Conservation (phyloP, 2,329 filamentous ascomycete genomes). For the Elsinoe arachidis region DNA sequence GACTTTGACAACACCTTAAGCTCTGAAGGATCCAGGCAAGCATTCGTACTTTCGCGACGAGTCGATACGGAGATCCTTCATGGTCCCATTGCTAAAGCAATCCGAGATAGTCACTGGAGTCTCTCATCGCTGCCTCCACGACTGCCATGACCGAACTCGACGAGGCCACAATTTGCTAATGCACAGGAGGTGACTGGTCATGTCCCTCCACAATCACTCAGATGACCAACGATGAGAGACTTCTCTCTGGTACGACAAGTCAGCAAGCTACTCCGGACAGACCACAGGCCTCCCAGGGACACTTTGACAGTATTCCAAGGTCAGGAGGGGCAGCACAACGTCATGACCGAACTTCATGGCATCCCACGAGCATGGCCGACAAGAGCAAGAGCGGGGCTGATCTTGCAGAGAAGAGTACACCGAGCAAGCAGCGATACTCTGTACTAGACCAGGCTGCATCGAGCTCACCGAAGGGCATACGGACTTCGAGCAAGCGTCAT, state of each 20-base stretch:
- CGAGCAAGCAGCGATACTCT: background rate
- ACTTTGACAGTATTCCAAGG: background rate
- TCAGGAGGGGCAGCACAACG: background rate
- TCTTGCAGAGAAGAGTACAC: background rate
- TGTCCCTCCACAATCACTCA: background rate
- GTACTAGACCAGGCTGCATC: background rate
- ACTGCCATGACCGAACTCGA: background rate
- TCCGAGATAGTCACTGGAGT: background rate
- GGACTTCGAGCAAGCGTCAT: background rate
- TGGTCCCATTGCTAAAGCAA: too few relatives aligned
- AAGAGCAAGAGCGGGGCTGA: background rate
- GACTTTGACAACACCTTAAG: background rate
- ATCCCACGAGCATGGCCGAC: background rate
- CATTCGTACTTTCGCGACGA: background rate
- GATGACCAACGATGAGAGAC: conserved; percentile 12
- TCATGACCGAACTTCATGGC: background rate
- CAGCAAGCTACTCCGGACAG: background rate
- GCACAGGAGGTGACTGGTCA: background rate
- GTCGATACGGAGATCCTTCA: too few relatives aligned
- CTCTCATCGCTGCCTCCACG: background rate
- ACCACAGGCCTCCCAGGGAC: background rate
- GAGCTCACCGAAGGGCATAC: background rate
- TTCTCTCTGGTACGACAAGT: background rate
- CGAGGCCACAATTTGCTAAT: background rate
- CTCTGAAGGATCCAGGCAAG: background rate